phyloP scores from a whole-genome alignment of 176 grass and related monocot species.

The Poa pratensis region DNA sequence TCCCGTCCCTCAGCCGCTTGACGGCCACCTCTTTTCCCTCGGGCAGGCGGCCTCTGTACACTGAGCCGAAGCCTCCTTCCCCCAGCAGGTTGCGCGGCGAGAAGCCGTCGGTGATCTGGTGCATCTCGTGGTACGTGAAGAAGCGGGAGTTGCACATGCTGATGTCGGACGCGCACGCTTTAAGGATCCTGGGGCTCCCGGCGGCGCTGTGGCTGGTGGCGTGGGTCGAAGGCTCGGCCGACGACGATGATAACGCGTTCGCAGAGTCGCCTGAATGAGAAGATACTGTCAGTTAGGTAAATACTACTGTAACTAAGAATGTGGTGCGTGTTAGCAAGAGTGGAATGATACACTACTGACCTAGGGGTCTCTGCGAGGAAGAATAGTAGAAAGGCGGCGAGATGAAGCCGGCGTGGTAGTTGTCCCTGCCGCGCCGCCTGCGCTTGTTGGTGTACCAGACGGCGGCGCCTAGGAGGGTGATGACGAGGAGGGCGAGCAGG shows the following conservation, averaged over 20 bases:
- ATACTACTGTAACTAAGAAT: no score
- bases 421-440: constrained; percentile 23
- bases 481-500: constrained; percentile 42
- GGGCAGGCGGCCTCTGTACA: constrained; percentile 70
- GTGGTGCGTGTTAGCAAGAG: no score
- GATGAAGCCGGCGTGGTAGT: constrained; percentile 67
- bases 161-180: constrained; percentile 62
- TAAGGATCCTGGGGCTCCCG: constrained; percentile 41
- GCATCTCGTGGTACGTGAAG: constrained; percentile 78
- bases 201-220: constrained; percentile 37
- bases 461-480: constrained; percentile 53
- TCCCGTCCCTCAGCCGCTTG: constrained; percentile 72
- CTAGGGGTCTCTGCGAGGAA: constrained; percentile 54
- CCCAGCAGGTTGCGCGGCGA: constrained; percentile 72
- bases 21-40: constrained; percentile 81
- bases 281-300: no score
- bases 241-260: constrained; percentile 29
- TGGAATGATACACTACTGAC: constrained; percentile 57
- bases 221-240: constrained; percentile 55
- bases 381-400: constrained; percentile 55
- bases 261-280: constrained; percentile 39
- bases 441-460: constrained; percentile 61
- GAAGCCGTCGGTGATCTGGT: constrained; percentile 83
- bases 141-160: constrained; percentile 63
- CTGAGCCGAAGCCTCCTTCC: constrained; percentile 83